Base-by-base conservation (phyloP, 106 monocot species). In the Dactylorhiza incarnata region DNA sequence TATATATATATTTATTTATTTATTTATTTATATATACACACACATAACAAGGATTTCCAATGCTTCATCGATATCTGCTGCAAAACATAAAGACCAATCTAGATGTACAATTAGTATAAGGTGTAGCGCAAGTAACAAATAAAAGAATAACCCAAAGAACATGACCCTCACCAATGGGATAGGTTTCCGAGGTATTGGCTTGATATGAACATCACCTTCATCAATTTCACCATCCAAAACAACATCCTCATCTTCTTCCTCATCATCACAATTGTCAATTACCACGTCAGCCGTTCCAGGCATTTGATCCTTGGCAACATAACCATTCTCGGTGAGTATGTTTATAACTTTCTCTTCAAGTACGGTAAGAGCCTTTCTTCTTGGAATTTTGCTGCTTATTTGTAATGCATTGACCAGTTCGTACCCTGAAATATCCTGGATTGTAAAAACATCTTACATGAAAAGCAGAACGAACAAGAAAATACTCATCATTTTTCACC, bases 121-220 rank as follows among this genome's bases (percentile, higher is more conserved):
- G 37, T 37, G 6, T 22, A 22, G 58, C 19, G 22, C 6, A 12
- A 59, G 8, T 59, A 9, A 59, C 9, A 59, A 59, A 20, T 59
- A 9, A 59, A 59, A 6, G 19, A 11, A 12, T 37, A 66, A 37
- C 12, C 14, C 29, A 48, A 45, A n/a, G 17, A 73, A 49, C 37
- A 61, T 66, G 14, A 74, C 0, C 50, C 80, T 87, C 12, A 95
- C 95, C 87, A 84, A 71, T 45, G 87, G 92, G 43, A 75, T 45
- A n/a, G 82, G 79, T 80, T 89, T 91, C 45, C 89, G 77, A 65
- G 78, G 53, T 68, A 85, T 37, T 22, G 96, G 96, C 81, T 91
- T 93, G 74, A 97, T 97, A 77, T 97, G 96, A 82, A 97, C 83
- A 84, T 97, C 96, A 47, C 96, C 96, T 87, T 97, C 93, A 86